phyloP scores from a whole-genome alignment of 208 protist species.

The Naegleria lovaniensis region DNA sequence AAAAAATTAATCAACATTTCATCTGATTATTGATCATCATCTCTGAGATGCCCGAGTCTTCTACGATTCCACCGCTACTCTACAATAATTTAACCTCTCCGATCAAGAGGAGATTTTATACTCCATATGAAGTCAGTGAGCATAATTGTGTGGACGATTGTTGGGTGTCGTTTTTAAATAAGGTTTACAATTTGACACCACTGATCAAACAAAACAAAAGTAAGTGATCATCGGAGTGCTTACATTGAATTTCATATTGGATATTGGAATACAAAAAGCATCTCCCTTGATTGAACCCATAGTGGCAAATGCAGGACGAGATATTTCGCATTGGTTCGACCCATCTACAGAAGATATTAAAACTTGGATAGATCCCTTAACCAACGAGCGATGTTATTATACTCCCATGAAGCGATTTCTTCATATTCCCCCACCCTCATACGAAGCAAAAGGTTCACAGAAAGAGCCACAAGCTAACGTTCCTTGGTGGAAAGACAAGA shows the following conservation, averaged over 20 bases:
- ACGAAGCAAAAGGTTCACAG: constrained; percentile 66
- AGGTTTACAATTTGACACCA: constrained; percentile 74
- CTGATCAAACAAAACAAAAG: constrained; percentile 64
- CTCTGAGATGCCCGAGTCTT: no score
- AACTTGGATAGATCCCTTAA: constrained; percentile 66
- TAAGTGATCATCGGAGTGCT: neutral
- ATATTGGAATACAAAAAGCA: neutral
- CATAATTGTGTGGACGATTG: constrained; percentile 75
- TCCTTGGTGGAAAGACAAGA: constrained; percentile 78
- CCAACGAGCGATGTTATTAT: constrained; percentile 69
- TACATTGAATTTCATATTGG: no score
- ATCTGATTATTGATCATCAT: no score
- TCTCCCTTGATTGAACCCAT: neutral
- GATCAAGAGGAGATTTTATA: constrained; percentile 61
- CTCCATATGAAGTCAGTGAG: constrained; percentile 70
- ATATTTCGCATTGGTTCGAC: constrained; percentile 86
- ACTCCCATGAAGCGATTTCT: constrained; percentile 73
- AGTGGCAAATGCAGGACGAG: constrained; percentile 63
- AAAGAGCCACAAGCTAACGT: constrained; percentile 51
- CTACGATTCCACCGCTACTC: neutral
- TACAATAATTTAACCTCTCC: neutral
- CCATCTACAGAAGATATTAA: constrained; percentile 51
- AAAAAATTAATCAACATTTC: no score
- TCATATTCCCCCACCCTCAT: constrained; percentile 70
- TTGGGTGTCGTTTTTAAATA: constrained; percentile 74